Conservation (phyloP, 345 rosid genomes). For the Eucalyptus shirleyi region DNA sequence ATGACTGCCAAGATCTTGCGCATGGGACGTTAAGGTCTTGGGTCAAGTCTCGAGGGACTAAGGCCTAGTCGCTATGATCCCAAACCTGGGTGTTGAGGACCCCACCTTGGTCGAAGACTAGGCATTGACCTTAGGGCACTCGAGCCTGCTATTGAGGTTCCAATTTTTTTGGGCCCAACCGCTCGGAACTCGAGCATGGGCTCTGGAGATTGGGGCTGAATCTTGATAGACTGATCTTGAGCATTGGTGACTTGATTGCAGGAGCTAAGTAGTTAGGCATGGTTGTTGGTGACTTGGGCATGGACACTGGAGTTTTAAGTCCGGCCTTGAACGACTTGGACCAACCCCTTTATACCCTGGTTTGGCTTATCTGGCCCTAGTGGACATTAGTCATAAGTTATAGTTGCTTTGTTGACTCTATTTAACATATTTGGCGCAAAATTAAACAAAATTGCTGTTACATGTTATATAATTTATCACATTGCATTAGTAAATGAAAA, state of each 20-base stretch:
- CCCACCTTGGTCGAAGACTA: not conserved
- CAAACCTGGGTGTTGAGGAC: fast-evolving
- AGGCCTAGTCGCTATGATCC: fast-evolving
- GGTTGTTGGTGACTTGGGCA: fast-evolving
- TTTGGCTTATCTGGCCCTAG: fast-evolving
- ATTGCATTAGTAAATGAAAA: not conserved
- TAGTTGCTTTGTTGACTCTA: not conserved
- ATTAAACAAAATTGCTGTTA: fast-evolving
- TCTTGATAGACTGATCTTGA: fast-evolving
- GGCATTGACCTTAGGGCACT: not conserved
- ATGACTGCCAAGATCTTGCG: fast-evolving
- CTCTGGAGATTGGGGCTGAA: fast-evolving
- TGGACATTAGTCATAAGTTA: not conserved
- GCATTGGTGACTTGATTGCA: fast-evolving
- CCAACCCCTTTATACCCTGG: fast-evolving
- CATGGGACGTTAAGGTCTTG: not conserved
- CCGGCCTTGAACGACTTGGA: not conserved
- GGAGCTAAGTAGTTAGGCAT: fast-evolving
- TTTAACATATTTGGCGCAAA: not conserved
- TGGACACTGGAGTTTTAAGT: not conserved
- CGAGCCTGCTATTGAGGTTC: fast-evolving
- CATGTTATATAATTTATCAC: not conserved
- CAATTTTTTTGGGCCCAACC: fast-evolving
- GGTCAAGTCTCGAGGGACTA: not conserved
- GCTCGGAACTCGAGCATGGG: fast-evolving